Evolutionary conservation across 2,329 filamentous ascomycete species (phyloP).

Genomic region (Rutstroemia sp.): DNA sequence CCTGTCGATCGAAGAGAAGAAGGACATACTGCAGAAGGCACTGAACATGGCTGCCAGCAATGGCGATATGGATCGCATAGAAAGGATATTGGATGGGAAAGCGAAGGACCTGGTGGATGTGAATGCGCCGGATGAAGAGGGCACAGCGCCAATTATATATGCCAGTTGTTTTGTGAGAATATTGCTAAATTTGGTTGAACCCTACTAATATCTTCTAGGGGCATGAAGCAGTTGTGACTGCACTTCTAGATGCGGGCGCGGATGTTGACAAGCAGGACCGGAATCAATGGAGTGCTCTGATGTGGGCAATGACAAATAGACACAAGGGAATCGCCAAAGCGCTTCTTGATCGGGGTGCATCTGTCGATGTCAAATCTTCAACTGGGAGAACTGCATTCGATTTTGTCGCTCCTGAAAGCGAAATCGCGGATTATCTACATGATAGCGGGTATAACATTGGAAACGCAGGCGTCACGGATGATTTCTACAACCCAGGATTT

Average conservation of each 20-base stretch:
- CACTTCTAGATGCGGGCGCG: conserved; percentile 76
- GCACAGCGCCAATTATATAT: conserved; percentile 93
- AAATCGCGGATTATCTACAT: conserved; percentile 92
- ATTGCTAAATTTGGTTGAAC: neutral
- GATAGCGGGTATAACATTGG: conserved; percentile 90
- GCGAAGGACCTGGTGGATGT: conserved; percentile 74
- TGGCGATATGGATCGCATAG: conserved; percentile 77
- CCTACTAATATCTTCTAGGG: conserved; percentile 44
- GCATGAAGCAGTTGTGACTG: conserved; percentile 80
- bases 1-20: conserved; percentile 71
- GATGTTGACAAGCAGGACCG: conserved; percentile 89
- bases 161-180: conserved; percentile 86
- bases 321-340: conserved; percentile 95
- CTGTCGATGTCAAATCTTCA: conserved; percentile 91
- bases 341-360: conserved; percentile 85
- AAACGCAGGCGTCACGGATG: conserved; percentile 69
- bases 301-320: conserved; percentile 99
- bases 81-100: conserved; percentile 65
- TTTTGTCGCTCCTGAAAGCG: conserved; percentile 90
- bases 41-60: conserved; percentile 96
- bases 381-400: conserved; percentile 91
- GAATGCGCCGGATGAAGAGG: conserved; percentile 85
- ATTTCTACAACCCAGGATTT: conserved; percentile 91
- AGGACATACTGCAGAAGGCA: conserved; percentile 72
- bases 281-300: conserved; percentile 94